Evolutionary conservation across 371 early-diverging fungal genomes (phyloP), one percentile per base, ranked within the genome.

Genomic region (Lichtheimia corymbifera): DNA sequence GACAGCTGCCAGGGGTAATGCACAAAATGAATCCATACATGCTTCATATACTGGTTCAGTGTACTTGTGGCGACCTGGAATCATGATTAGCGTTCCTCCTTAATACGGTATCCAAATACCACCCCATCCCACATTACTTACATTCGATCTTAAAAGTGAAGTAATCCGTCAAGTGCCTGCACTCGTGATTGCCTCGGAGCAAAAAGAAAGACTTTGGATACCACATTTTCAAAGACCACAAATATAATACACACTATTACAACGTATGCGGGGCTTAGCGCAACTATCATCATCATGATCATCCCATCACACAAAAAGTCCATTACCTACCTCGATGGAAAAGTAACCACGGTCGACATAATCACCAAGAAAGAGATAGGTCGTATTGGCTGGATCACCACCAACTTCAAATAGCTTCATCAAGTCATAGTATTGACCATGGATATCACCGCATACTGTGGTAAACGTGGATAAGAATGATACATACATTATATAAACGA

Each of bases 261-360:
- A 44, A 15, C 47, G 20, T 1, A n/a, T n/a, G 58, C 40, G 28
- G 50, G 27, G 44, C 24, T 55, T 53, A 20, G 40, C 57, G 42
- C 55, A 58, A 59, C 42, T 27, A 44, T 25, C 42, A 50, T 17
- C 55, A 74, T 9, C n/a, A 2, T 30, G 17, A 28, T 27, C 5
- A 25, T 30, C 27, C 18, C 5, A 40, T 17, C 20, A 56, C 43
- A n/a, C n/a, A n/a, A n/a, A n/a, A 35, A 3, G 5, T 22, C 45
- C 43, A 18, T 55, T 22, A 25, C 40, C 56, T 80, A 84, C 88
- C 78, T 96, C 97, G 60, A 93, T 89, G 4, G 92, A 91, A 71
- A 94, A 95, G 64, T 91, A 91, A n/a, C 97, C 99, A 67, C 99
- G 83, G 76, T 99, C 99, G 1, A 99, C 99, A 75, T 99, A 99